A percentile compares a stretch with the other conserved stretches of the same genome.
These are phyloP conservation scores for Sonneratia alba DNA, from an alignment of 345 rosid genomes.

Conservation along the genomic window DNA sequence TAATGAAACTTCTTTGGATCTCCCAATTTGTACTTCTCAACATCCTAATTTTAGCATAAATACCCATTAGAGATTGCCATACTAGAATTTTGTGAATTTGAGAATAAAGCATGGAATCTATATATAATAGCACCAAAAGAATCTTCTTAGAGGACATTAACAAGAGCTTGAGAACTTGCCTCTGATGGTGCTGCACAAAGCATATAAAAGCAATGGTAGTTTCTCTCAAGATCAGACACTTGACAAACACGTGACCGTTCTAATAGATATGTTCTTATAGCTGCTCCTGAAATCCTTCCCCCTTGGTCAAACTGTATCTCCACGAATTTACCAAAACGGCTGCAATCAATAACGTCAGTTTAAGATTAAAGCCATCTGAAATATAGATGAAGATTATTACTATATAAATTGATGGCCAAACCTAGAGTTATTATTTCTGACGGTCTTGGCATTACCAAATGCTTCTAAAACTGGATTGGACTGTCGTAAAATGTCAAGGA, in stretches of 20 bases:
- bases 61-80: neutral
- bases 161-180: conserved; percentile 27
- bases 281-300: conserved; percentile 97
- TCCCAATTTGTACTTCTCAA: conserved; percentile 68
- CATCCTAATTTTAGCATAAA: conserved; percentile 37
- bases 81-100: neutral
- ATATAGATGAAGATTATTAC: conserved; percentile 10
- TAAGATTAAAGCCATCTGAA: neutral
- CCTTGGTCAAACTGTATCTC: conserved; percentile 79
- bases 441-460: conserved; percentile 97
- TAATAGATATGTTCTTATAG: conserved; percentile 85
- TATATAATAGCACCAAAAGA: neutral
- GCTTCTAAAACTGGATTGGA: conserved; percentile 99
- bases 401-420: conserved; percentile 16
- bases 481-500: conserved; percentile 30
- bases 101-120: neutral
- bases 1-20: conserved; percentile 79
- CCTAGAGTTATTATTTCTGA: conserved; percentile 97
- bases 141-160: neutral
- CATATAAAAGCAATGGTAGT: conserved; percentile 98
- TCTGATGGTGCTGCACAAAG: conserved; percentile 86
- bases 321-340: conserved; percentile 99
- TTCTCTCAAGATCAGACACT: conserved; percentile 97
- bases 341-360: conserved; percentile 27
- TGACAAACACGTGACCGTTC: conserved; percentile 99